Base-by-base conservation (phyloP, 1,284 basidiomycete species). In the Takashimella tepidaria region DNA sequence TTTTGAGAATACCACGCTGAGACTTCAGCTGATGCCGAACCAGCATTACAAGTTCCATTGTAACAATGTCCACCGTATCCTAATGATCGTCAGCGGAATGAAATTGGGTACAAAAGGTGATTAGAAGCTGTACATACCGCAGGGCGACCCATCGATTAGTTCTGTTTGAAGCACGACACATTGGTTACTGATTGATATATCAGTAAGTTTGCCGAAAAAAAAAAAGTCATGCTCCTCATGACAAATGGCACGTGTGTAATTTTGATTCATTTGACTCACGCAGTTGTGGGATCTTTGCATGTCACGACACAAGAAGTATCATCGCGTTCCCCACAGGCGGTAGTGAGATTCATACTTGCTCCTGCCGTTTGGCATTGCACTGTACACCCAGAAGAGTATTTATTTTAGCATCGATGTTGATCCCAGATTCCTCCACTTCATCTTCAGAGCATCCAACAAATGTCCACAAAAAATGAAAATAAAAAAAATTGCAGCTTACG, bases 101-200 rank as follows among this genome's bases (percentile, higher is more conserved):
- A 22, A 51, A 41, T 24, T 26, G 20, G 20, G 19, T 19, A 45
- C 23, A 27, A 20, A 41, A 8, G 31, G 31, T 37, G 16, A 37
- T 37, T 16, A 8, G 31, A 37, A 8, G 31, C n/a, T n/a, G n/a
- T n/a, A 71, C 80, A 60, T 72, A 80, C 89, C 89, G 70, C 91
- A 95, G 11, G 87, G 83, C 21, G 89, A 92, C 11, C 91, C 91
- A 68, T 92, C 88, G 46, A 90, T 79, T 51, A 93, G 83, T 40
- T 81, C 76, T 1, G 88, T 83, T 57, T 87, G 85, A 40, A 93
- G 78, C 43, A 86, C 76, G n/a, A 90, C 76, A 73, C 91, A 95
- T 62, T 81, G 80, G 63, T 83, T 82, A 10, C 66, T 67, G 55
- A 19, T 16, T 8, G 50, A 22, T 8, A 41, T n/a, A 22, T 10